Evolutionary conservation across 257 asterid species (phyloP), one percentile per base, ranked within the genome.

Genomic region (Nicotiana paniculata): DNA sequence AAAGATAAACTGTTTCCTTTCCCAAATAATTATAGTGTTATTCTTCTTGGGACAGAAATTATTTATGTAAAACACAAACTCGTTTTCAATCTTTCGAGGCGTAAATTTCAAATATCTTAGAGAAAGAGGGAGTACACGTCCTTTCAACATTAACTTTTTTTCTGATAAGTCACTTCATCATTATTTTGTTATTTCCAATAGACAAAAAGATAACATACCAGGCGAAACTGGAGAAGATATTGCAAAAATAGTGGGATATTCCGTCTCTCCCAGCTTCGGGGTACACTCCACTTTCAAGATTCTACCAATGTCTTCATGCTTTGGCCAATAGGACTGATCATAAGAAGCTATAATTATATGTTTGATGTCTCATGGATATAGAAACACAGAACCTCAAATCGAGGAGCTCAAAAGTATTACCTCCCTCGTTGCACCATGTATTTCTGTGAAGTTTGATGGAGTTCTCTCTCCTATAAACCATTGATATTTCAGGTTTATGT

Each of bases 241-340:
- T 61, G 99, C 97, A 24, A 92, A 96, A 83, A 94, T 86, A 35
- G 91, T 77, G 26, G 97, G 91, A 87, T 89, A 90, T 83, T 85
- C 93, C 65, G 81, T 86, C 83, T 92, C 98, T 83, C 91, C 97
- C 84, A 93, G 87, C 65, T 89, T 74, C 6, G 97, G 94, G 53
- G 90, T 92, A 81, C 99, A 94, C 91, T 94, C 98, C 80, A 94
- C 97, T 89, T 93, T 96, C 90, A 96, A 86, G 84, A 91, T 83
- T 87, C 92, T 90, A 80, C 93, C 90, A 79, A 94, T 82, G 84
- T 94, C 97, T 57, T 88, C 93, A 77, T 68, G 91, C 84, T 90
- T 94, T 80, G 99, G 98, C 86, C 91, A 89, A 90, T 94, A 96
- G 64, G 90, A 84, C 99, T 96, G 86, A 80, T 59, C 77, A 37